A percentile compares a stretch with the other conserved stretches of the same genome.
Evolutionary conservation across 2,329 filamentous ascomycete species (phyloP).

Genomic region (Hymenoscyphus linearis): DNA sequence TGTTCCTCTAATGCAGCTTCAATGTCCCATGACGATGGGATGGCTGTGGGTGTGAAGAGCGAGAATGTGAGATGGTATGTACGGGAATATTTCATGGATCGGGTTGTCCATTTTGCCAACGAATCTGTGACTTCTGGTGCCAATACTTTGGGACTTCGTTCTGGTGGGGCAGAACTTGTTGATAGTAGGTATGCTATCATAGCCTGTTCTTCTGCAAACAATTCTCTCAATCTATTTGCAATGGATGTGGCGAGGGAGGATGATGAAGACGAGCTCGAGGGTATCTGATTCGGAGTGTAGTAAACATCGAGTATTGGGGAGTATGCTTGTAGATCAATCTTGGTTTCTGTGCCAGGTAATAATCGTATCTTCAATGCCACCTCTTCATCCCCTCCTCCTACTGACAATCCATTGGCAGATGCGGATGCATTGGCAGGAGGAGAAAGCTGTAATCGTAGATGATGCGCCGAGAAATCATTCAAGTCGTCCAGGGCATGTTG

Average conservation of each 20-base stretch:
- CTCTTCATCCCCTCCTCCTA: slow-evolving; percentile 38
- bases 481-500: slow-evolving; percentile 82
- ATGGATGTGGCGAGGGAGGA: slow-evolving; percentile 72
- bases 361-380: slow-evolving; percentile 68
- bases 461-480: slow-evolving; percentile 80
- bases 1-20: slow-evolving; percentile 75
- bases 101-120: slow-evolving; percentile 66
- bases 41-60: slow-evolving; percentile 73
- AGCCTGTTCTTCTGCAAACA: slow-evolving; percentile 85
- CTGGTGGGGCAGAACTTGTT: slow-evolving; percentile 48
- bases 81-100: slow-evolving; percentile 84
- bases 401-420: slow-evolving; percentile 26
- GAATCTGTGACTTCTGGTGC: slow-evolving; percentile 49
- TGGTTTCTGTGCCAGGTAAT: slow-evolving; percentile 53
- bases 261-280: slow-evolving; percentile 62
- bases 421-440: slow-evolving; percentile 32
- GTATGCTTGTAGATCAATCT: slow-evolving; percentile 63
- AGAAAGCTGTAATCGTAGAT: slow-evolving; percentile 65
- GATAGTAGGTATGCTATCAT: slow-evolving; percentile 73
- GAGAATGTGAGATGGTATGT: slow-evolving; percentile 97
- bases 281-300: slow-evolving; percentile 65
- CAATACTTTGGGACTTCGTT: slow-evolving; percentile 42
- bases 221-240: slow-evolving; percentile 67
- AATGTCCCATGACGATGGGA: slow-evolving; percentile 87
- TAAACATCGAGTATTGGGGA: slow-evolving; percentile 69